phyloP scores from a whole-genome alignment of 2,329 filamentous ascomycete genomes.

The Alternaria infectoria region DNA sequence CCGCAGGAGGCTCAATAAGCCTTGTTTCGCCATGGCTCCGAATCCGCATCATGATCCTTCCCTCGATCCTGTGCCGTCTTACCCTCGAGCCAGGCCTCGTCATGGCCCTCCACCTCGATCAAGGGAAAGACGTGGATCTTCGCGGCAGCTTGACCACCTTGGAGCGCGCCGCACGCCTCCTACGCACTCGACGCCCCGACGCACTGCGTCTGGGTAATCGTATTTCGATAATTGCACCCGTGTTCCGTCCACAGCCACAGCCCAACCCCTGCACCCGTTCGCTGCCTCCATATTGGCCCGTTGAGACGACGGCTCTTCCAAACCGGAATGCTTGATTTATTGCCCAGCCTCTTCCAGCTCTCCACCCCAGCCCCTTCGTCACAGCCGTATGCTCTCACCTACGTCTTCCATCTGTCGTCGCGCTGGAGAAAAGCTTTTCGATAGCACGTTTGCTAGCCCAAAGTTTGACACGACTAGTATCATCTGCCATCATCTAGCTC shows the following conservation, averaged over 20 bases:
- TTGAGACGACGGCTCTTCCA: neutral
- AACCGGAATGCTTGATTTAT: slow-evolving; percentile 1
- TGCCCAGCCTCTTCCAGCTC: slow-evolving; percentile 3
- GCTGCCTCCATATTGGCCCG: neutral
- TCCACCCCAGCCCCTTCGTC: neutral
- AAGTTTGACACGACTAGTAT: slow-evolving; percentile 2
- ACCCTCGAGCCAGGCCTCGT: neutral
- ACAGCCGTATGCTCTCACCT: neutral
- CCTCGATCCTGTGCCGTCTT: neutral
- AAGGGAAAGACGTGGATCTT: neutral
- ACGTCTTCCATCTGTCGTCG: neutral
- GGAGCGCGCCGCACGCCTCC: neutral
- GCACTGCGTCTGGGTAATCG: neutral
- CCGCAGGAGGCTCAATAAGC: neutral
- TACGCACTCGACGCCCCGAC: neutral
- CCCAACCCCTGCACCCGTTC: neutral
- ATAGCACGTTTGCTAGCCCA: neutral
- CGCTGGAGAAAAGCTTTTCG: neutral
- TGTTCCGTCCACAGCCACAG: neutral
- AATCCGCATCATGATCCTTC: neutral
- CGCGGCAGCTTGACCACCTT: neutral
- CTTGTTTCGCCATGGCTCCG: slow-evolving; percentile 1
- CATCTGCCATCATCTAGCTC: neutral
- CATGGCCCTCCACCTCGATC: neutral
- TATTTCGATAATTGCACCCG: neutral